Conservation (phyloP, 2,329 filamentous ascomycete species). For the Acarospora socialis region DNA sequence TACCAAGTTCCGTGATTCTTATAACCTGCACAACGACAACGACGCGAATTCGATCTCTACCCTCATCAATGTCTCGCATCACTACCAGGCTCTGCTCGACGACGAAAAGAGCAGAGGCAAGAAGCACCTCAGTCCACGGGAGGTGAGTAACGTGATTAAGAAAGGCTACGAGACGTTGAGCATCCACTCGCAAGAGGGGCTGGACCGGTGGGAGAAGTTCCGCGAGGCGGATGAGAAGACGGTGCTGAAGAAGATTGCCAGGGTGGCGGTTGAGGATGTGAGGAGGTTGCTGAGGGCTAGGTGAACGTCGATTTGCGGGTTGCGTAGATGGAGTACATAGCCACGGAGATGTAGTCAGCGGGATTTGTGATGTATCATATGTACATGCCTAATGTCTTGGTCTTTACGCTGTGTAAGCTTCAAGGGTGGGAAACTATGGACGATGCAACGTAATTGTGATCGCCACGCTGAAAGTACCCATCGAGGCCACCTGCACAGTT, state of each 20-base stretch:
- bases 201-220: conserved; percentile 76
- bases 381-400: too few relatives aligned
- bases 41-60: conserved; percentile 63
- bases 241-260: conserved; percentile 73
- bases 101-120: conserved; percentile 31
- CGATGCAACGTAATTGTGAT: too few relatives aligned
- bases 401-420: too few relatives aligned
- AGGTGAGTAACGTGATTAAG: conserved; percentile 86
- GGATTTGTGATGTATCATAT: too few relatives aligned
- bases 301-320: too few relatives aligned
- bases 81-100: conserved; percentile 71
- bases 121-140: conserved; percentile 62
- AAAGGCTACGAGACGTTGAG: conserved; percentile 90
- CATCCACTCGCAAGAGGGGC: conserved; percentile 73
- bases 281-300: conserved; percentile 28
- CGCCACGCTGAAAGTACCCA: too few relatives aligned
- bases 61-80: conserved; percentile 64
- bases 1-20: conserved; percentile 66
- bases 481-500: too few relatives aligned
- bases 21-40: conserved; percentile 29
- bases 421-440: too few relatives aligned
- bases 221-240: conserved; percentile 75
- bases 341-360: too few relatives aligned
- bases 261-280: conserved; percentile 61
- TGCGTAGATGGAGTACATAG: too few relatives aligned